Conservation (phyloP, 306 rosid genomes). For the Albizia julibrissin region DNA sequence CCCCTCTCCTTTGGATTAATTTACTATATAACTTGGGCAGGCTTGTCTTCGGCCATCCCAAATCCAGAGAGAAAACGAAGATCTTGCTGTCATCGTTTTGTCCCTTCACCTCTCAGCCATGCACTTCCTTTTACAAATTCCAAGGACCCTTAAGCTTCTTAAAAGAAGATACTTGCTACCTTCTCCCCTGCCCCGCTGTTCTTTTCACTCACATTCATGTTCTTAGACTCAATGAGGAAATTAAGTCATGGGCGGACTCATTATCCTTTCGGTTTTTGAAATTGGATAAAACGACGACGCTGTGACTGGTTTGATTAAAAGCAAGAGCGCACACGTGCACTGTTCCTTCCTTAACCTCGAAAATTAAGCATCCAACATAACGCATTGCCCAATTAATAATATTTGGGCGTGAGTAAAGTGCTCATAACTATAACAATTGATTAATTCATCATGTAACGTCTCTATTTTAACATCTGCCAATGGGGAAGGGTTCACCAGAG, state of each 20-base stretch:
- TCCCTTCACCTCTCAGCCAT: conserved; percentile 31
- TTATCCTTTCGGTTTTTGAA: neutral
- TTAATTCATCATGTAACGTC: neutral
- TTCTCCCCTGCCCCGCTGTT: neutral
- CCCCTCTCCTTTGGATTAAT: conserved; percentile 1
- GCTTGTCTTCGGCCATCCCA: neutral
- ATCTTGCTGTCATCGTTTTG: conserved; percentile 23
- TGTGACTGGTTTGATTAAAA: neutral
- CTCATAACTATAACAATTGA: neutral
- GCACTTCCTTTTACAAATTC: conserved; percentile 48
- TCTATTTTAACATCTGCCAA: neutral
- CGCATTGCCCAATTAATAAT: too few relatives aligned
- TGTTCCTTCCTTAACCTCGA: conserved; percentile 17
- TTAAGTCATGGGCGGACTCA: neutral
- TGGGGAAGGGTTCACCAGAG: too few relatives aligned
- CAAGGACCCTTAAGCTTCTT: conserved; percentile 35
- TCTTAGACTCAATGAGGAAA: neutral
- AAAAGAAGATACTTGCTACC: conserved; percentile 31
- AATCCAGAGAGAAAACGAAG: neutral
- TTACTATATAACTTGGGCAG: neutral
- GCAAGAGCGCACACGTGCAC: conserved; percentile 76
- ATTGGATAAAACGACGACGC: conserved; percentile 40
- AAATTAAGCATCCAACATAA: neutral
- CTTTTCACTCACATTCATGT: neutral
- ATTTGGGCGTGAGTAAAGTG: neutral